Conservation (phyloP, 2,329 filamentous ascomycete species). For the Cercospora sesami region DNA sequence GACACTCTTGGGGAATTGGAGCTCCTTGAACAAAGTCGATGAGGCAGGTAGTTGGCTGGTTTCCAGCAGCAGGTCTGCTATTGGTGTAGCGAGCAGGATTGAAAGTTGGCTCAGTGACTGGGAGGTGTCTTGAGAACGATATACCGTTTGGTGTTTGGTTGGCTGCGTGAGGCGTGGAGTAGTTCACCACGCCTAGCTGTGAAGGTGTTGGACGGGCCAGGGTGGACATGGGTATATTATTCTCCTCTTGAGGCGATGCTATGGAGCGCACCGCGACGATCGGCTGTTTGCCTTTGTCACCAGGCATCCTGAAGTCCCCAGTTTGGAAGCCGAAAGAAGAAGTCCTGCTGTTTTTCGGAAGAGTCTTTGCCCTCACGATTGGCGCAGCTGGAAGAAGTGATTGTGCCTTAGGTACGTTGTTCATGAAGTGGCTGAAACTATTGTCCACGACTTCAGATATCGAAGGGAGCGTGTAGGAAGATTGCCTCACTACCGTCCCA, state of each 20-base stretch:
- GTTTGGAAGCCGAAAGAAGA: background rate
- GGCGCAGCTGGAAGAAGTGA: background rate
- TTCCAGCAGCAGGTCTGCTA: background rate
- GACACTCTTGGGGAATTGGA: background rate
- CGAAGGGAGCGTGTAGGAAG: background rate
- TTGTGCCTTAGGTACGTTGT: background rate
- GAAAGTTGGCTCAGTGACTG: background rate
- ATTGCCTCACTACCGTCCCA: background rate
- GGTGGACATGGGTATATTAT: background rate
- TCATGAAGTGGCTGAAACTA: background rate
- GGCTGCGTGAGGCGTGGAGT: background rate
- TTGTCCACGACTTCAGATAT: slow-evolving; percentile 3
- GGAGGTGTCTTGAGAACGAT: background rate
- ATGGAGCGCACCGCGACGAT: background rate
- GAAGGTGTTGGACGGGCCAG: background rate
- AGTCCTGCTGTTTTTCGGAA: background rate
- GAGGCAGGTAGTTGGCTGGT: background rate
- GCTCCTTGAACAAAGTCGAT: background rate
- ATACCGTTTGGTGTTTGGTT: background rate
- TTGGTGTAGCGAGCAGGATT: background rate
- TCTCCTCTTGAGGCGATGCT: background rate
- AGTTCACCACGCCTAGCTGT: background rate
- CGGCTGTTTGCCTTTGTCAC: background rate
- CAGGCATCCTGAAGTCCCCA: background rate
- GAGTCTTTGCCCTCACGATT: background rate